Percentiles rank a stretch among this genome's conserved stretches.
Conservation (phyloP, 805 yeast genomes). For the Kodamaea sagamina region DNA sequence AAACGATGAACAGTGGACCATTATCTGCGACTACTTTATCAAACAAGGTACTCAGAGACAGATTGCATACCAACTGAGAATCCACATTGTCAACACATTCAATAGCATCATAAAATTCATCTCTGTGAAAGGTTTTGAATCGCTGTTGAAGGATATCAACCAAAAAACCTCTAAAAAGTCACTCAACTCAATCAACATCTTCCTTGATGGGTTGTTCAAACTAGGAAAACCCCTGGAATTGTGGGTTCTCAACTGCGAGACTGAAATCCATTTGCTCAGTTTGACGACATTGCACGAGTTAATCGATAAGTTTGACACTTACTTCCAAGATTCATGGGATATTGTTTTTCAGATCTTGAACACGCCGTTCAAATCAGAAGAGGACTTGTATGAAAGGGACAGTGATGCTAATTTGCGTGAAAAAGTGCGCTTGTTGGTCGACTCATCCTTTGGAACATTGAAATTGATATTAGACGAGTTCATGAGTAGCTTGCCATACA, state of each 20-base stretch:
- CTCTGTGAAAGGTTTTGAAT: constrained; percentile 43
- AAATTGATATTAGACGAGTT: constrained; percentile 87
- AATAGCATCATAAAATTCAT: constrained; percentile 49
- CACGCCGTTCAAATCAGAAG: constrained; percentile 52
- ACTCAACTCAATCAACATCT: constrained; percentile 48
- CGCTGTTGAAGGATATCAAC: constrained; percentile 16
- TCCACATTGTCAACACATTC: constrained; percentile 34
- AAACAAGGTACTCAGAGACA: constrained; percentile 46
- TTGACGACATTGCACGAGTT: constrained; percentile 67
- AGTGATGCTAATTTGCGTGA: constrained; percentile 41
- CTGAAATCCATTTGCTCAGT: constrained; percentile 63
- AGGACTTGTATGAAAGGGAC: neutral
- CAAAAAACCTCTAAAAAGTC: constrained; percentile 48
- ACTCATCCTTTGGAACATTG: constrained; percentile 76
- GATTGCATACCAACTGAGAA: constrained; percentile 34
- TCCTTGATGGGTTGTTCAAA: constrained; percentile 44
- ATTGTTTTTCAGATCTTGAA: constrained; percentile 61
- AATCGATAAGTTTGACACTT: constrained; percentile 75
- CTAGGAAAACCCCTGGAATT: constrained; percentile 43
- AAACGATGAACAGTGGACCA: constrained; percentile 48
- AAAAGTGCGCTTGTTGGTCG: constrained; percentile 53
- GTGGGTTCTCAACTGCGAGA: constrained; percentile 56
- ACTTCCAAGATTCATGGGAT: constrained; percentile 68
- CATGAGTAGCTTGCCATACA: constrained; percentile 65
- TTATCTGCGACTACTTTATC: constrained; percentile 48